Evolutionary conservation across 1,284 basidiomycete genomes (phyloP), one percentile per base, ranked within the genome.

Genomic region (Heimioporus retisporus): DNA sequence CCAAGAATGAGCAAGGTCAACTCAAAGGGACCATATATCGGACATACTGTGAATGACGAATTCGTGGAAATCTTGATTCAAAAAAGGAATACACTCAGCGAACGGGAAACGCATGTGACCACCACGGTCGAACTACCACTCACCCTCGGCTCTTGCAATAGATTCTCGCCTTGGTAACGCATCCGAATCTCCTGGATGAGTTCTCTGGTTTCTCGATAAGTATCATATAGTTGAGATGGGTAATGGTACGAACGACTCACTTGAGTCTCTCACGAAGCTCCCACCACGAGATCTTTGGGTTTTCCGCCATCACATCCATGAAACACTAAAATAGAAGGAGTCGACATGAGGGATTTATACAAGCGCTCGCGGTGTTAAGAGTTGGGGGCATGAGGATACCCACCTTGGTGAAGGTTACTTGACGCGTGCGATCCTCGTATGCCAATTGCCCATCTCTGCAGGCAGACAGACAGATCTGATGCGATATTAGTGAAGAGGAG

Each of bases 371-470:
- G 35, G 35, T 3, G 11, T 13, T 40, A 40, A 13, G 2, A 40
- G 35, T 40, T 40, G 35, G 8, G 3, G 28, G 23, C 11, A 40
- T 3, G 31, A 23, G 13, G 18, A 31, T 10, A 40, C 48, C 25
- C 42, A 59, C 58, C 46, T 40, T 50, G 31, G 58, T 59, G n/a
- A 59, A 50, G 11, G 58, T 50, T 31, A 59, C 13, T 23, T 48
- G 7, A 31, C 31, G 28, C 23, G 35, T 46, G 13, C 46, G 28
- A 50, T 61, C 60, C 19, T 61, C 60, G 10, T 55, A 43, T 46
- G 60, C 60, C 15, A 55, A 31, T 23, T 61, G 60, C 19, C 28
- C 16, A 44, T 55, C 53, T 21, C 58, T 59, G 31, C 58, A 59
- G 11, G 58, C 58, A 35, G 60, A 55, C 19, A 46, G 40, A 31